A percentile compares a stretch with the other conserved stretches of the same genome.
phyloP scores from a whole-genome alignment of 371 early-diverging fungal genomes.

The Mortierella polycephala region DNA sequence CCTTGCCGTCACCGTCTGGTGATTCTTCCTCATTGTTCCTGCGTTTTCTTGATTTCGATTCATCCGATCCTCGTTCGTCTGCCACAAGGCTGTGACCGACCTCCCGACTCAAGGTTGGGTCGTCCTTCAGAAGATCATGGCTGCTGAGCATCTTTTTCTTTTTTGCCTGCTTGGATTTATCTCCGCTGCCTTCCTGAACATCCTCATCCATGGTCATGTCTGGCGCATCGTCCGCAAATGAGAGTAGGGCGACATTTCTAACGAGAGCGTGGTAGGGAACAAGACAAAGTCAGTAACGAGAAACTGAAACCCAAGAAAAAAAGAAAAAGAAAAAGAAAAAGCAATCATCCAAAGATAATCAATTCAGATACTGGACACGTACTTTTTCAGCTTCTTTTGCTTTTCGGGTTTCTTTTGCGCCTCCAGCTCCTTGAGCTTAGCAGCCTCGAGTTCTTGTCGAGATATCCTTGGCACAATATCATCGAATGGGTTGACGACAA shows the following conservation, averaged over 20 bases:
- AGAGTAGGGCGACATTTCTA: slow-evolving; percentile 83
- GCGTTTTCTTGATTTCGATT: not conserved
- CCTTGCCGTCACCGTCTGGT: not conserved
- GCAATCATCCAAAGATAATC: slow-evolving; percentile 1
- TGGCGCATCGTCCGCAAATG: slow-evolving; percentile 88
- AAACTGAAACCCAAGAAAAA: not conserved
- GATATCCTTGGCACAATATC: slow-evolving; percentile 90
- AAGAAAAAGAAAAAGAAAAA: not conserved
- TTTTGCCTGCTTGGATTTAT: slow-evolving; percentile 11
- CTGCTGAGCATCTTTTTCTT: slow-evolving; percentile 75
- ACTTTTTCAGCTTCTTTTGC: slow-evolving; percentile 74
- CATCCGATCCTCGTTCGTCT: not conserved
- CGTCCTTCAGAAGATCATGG: slow-evolving; percentile 77
- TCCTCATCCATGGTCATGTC: slow-evolving; percentile 61
- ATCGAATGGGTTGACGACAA: slow-evolving; percentile 90
- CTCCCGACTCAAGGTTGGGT: slow-evolving; percentile 64
- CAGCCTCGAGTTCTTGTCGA: slow-evolving; percentile 62
- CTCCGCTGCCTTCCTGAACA: slow-evolving; percentile 21
- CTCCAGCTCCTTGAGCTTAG: slow-evolving; percentile 55
- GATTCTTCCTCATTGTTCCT: not conserved
- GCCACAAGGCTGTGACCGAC: slow-evolving; percentile 38
- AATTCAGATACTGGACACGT: slow-evolving; percentile 27
- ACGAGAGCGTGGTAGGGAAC: not conserved
- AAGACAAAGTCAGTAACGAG: not conserved
- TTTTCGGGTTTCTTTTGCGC: slow-evolving; percentile 61